Evolutionary conservation across 2,329 filamentous ascomycete genomes (phyloP).

Genomic region (Aspergillus clavatus): DNA sequence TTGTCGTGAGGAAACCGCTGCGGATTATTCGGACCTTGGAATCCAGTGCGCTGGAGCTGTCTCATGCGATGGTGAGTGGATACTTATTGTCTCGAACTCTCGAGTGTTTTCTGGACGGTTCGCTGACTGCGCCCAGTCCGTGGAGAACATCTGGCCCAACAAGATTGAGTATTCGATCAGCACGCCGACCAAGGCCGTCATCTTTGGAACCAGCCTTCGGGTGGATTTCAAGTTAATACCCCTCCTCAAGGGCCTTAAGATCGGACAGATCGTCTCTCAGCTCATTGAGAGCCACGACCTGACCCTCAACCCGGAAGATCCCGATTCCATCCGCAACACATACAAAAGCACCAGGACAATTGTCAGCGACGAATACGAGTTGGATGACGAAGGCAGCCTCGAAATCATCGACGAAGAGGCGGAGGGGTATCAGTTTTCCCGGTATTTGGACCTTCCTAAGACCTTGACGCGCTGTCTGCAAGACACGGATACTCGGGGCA

Average conservation of each 20-base stretch:
- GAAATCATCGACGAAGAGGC: constrained; percentile 52
- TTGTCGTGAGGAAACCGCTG: constrained; percentile 72
- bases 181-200: constrained; percentile 87
- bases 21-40: constrained; percentile 74
- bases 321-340: constrained; percentile 37
- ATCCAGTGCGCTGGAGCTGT: constrained; percentile 68
- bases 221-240: constrained; percentile 85
- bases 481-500: constrained; percentile 80
- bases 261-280: constrained; percentile 76
- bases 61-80: constrained; percentile 69
- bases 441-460: constrained; percentile 67
- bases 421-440: constrained; percentile 58
- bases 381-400: constrained; percentile 60
- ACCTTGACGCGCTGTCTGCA: constrained; percentile 79
- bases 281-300: constrained; percentile 75
- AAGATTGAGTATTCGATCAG: constrained; percentile 95
- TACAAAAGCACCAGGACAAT: constrained; percentile 64
- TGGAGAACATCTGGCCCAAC: constrained; percentile 96
- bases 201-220: constrained; percentile 82
- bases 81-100: background rate
- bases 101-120: background rate
- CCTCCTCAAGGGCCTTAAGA: constrained; percentile 77
- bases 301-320: constrained; percentile 48
- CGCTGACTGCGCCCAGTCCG: constrained; percentile 47
- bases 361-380: constrained; percentile 62